Evolutionary conservation across 2,329 filamentous ascomycete species (phyloP), one percentile per base, ranked within the genome.

Genomic region (Fusarium armeniacum): DNA sequence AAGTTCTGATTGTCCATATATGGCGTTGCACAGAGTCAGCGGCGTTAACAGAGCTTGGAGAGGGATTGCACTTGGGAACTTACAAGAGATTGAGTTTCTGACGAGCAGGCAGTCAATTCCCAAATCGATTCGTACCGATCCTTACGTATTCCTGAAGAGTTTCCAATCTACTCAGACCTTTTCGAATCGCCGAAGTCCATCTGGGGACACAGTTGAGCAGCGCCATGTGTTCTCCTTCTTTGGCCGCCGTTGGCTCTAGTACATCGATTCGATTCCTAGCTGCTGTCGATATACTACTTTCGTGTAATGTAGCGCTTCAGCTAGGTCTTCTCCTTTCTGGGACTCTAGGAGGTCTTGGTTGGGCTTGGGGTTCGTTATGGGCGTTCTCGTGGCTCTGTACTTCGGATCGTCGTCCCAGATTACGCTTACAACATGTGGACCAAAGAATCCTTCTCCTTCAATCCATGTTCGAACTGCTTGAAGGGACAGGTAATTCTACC

Each of bases 401-500:
- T 40, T 28, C 11, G 18, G 18, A 16, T 51, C 15, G 7, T 51
- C 11, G 43, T 15, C 8, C 11, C 26, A 10, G 33, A 20, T 26
- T 24, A 16, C 20, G 24, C 49, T 20, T 11, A 28, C 13, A 24
- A 28, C 22, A 30, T 24, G 6, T 4, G 13, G 10, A 15, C 16
- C 18, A 13, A 13, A 5, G 12, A 20, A 10, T 38, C 20, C 9
- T 6, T 7, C 12, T 16, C 18, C 4, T 0, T 3, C 6, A 12
- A 6, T 11, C 18, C 20, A 30, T 18, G 2, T 16, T 12, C 8
- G 8, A 13, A 16, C 18, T n/a, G 11, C 16, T 13, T 13, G 6
- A 8, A 30, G 1, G 3, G 10, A 13, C 5, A 20, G 6, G 5
- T 2, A 9, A 13, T 30, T n/a, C 7, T 10, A 8, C 8, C 15